Conservation (phyloP, 495 filamentous ascomycete genomes). For the Penicillium arizonense region DNA sequence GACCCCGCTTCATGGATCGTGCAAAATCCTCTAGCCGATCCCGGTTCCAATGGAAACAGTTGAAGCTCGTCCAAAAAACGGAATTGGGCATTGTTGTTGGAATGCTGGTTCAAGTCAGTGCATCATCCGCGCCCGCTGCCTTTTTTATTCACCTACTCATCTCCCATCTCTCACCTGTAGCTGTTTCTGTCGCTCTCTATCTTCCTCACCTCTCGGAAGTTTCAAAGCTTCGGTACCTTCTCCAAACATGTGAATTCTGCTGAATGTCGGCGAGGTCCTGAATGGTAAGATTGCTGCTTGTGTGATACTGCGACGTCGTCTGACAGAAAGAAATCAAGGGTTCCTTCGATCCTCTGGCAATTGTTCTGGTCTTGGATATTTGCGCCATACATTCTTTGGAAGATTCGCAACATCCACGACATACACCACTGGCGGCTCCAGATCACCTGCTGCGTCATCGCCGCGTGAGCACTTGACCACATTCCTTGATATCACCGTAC, state of each 20-base stretch:
- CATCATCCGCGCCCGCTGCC: neutral
- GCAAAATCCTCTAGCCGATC: neutral
- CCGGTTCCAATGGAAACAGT: slow-evolving; percentile 21
- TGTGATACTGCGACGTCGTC: neutral
- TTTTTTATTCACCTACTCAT: too few relatives aligned
- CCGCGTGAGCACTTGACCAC: slow-evolving; percentile 39
- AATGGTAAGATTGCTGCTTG: slow-evolving; percentile 41
- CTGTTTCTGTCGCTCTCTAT: slow-evolving; percentile 53
- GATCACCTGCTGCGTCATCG: slow-evolving; percentile 52
- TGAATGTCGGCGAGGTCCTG: slow-evolving; percentile 48
- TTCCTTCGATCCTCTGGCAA: slow-evolving; percentile 62
- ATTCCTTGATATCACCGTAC: too few relatives aligned
- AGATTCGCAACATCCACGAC: slow-evolving; percentile 46
- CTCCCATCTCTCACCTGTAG: slow-evolving; percentile 24
- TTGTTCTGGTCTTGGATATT: slow-evolving; percentile 57
- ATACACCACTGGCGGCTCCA: slow-evolving; percentile 59
- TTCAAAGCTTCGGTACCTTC: slow-evolving; percentile 53
- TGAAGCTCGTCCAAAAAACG: slow-evolving; percentile 46
- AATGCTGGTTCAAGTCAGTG: slow-evolving; percentile 49
- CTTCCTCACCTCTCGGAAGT: slow-evolving; percentile 59
- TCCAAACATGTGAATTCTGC: slow-evolving; percentile 39
- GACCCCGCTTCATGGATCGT: neutral
- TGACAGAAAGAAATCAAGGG: slow-evolving; percentile 22
- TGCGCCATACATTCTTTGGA: slow-evolving; percentile 35
- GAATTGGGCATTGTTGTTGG: slow-evolving; percentile 49